Percentiles rank a stretch among this genome's conserved stretches.
Evolutionary conservation across 306 rosid genomes (phyloP).

Genomic region (Carpinus viminea): DNA sequence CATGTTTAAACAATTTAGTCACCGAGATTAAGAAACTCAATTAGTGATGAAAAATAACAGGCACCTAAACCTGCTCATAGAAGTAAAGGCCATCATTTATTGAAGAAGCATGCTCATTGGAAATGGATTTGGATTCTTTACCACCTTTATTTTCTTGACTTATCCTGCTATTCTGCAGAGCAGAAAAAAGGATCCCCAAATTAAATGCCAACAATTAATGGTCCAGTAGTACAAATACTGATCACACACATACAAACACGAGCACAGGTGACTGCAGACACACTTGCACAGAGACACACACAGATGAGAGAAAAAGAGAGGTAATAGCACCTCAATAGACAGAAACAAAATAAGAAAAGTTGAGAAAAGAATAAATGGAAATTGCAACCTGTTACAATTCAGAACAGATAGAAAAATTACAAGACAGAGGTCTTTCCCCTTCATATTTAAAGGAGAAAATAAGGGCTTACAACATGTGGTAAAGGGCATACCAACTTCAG

Average conservation of each 20-base stretch:
- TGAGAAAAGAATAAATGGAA: neutral
- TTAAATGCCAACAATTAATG: neutral
- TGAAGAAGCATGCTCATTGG: constrained; percentile 84
- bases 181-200: neutral
- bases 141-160: constrained; percentile 45
- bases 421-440: neutral
- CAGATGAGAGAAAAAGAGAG: neutral
- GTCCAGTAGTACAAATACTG: neutral
- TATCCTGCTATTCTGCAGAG: constrained; percentile 60
- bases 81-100: constrained; percentile 93
- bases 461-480: neutral
- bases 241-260: neutral
- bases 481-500: neutral
- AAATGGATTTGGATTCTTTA: constrained; percentile 67
- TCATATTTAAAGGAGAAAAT: neutral
- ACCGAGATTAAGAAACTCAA: neutral
- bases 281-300: neutral
- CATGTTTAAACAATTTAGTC: neutral
- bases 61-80: constrained; percentile 77
- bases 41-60: constrained; percentile 4
- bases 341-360: neutral
- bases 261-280: neutral
- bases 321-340: neutral
- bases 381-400: neutral
- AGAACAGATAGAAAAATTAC: neutral